Evolutionary conservation across 2,329 filamentous ascomycete species (phyloP), one percentile per base, ranked within the genome.

Genomic region (Pseudogymnoascus sp.): DNA sequence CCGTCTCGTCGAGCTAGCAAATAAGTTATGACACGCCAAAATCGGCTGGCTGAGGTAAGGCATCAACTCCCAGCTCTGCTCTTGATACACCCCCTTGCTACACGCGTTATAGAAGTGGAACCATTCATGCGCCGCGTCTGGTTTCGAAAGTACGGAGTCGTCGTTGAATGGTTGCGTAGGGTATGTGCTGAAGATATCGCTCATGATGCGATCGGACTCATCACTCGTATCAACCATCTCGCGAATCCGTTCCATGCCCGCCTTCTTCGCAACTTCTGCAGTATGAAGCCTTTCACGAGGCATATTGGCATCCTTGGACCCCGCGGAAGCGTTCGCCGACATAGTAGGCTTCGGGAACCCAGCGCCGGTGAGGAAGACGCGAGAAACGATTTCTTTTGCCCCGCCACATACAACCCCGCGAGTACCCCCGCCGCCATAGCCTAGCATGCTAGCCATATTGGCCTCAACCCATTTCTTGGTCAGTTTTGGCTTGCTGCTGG

Each of bases 131-230:
- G 73, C 74, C 1, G 83, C 78, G 67, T 88, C 86, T 0, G 95
- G 95, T 72, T 99, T 99, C 35, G 87, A 90, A 33, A 99, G 85
- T 68, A 91, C 88, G 0, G 87, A 89, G 74, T 99, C 94, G 73
- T 99, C 94, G 77, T 97, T 95, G 75, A 89, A 99, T 18, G 92
- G 87, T 69, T 92, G 90, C 44, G 85, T 86, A 0, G 93, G 92
- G 73, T 96, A 99, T 67, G 89, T 84, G 21, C 89, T 81, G 71
- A 97, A 96, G 69, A 95, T 88, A 66, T 97, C 90, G 16, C 85
- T 87, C 71, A 93, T 80, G 70, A 95, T 88, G 64, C 88, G 84
- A 72, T 92, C 89, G 50, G 87, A 84, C 64, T 94, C 91, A 40
- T 90, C 90, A 71, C 86, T 88, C 0, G 89, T 89, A 66, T 92